Conservation (phyloP, 805 yeast genomes). For the Saccharomycopsis fermentans region DNA sequence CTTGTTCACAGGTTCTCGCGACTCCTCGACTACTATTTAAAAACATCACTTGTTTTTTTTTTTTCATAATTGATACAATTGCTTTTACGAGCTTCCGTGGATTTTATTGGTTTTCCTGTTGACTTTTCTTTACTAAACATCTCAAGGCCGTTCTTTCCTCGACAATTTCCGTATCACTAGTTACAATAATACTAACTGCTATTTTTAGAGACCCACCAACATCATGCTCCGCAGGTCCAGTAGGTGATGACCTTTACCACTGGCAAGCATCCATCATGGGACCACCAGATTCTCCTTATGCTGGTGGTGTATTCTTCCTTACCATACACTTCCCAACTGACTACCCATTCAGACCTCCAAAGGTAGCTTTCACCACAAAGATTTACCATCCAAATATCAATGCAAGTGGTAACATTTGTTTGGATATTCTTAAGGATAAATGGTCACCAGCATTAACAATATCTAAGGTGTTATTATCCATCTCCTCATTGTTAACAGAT, state of each 20-base stretch:
- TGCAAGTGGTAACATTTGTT: slow-evolving; percentile 90
- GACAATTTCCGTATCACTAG: no score
- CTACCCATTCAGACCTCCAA: slow-evolving; percentile 98
- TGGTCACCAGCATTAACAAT: slow-evolving; percentile 99
- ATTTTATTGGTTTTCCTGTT: no score
- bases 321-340: slow-evolving; percentile 98
- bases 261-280: slow-evolving; percentile 99
- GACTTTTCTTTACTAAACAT: no score
- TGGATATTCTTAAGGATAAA: slow-evolving; percentile 93
- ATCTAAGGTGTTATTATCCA: slow-evolving; percentile 87
- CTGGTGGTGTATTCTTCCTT: slow-evolving; percentile 91
- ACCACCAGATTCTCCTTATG: slow-evolving; percentile 85
- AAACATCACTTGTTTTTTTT: no score
- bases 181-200: slow-evolving; percentile 15
- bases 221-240: slow-evolving; percentile 98
- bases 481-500: slow-evolving; percentile 91
- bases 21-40: no score
- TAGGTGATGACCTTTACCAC: slow-evolving; percentile 94
- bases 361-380: slow-evolving; percentile 84
- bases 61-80: no score
- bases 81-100: no score
- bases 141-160: no score
- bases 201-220: slow-evolving; percentile 86
- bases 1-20: no score
- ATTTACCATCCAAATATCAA: slow-evolving; percentile 97